Evolutionary conservation across 441 rosid species (phyloP).

Genomic region (Hura crepitans): DNA sequence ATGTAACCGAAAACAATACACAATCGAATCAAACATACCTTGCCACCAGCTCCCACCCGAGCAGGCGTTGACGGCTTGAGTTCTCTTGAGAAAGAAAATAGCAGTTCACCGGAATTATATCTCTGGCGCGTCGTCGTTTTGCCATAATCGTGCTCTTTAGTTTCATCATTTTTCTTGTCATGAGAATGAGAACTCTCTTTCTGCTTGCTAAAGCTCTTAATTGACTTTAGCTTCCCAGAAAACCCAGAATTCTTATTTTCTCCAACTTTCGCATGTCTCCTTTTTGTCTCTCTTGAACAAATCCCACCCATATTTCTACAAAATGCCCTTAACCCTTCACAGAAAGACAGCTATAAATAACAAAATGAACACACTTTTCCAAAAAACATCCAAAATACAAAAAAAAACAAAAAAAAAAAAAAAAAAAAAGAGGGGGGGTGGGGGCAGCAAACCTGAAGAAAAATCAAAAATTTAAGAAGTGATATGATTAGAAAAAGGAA

Average conservation of each 20-base stretch:
- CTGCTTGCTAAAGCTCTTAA: conserved; percentile 33
- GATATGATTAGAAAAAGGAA: background rate
- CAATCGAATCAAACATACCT: conserved; percentile 37
- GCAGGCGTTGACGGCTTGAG: conserved; percentile 49
- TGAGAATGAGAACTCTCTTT: conserved; percentile 25
- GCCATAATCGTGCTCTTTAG: conserved; percentile 26
- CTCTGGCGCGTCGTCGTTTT: conserved; percentile 30
- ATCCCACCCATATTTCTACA: conserved; percentile 55
- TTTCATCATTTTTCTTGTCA: background rate
- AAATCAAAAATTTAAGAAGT: background rate
- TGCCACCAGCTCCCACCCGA: conserved; percentile 30
- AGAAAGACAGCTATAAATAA: background rate
- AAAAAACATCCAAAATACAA: too few species aligned
- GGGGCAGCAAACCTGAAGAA: too few species aligned
- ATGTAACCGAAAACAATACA: background rate
- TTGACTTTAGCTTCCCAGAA: conserved; percentile 52
- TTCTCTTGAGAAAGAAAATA: conserved; percentile 50
- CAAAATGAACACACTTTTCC: background rate
- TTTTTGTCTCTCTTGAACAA: conserved; percentile 51
- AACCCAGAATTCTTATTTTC: conserved; percentile 26
- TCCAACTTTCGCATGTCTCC: conserved; percentile 25
- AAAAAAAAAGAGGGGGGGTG: too few species aligned
- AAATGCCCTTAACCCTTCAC: background rate
- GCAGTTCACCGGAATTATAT: conserved; percentile 35
- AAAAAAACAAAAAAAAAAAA: too few species aligned